Percentiles rank a stretch among this genome's conserved stretches.
Conservation (phyloP, 257 asterid species). For the Coffea eugenioides region DNA sequence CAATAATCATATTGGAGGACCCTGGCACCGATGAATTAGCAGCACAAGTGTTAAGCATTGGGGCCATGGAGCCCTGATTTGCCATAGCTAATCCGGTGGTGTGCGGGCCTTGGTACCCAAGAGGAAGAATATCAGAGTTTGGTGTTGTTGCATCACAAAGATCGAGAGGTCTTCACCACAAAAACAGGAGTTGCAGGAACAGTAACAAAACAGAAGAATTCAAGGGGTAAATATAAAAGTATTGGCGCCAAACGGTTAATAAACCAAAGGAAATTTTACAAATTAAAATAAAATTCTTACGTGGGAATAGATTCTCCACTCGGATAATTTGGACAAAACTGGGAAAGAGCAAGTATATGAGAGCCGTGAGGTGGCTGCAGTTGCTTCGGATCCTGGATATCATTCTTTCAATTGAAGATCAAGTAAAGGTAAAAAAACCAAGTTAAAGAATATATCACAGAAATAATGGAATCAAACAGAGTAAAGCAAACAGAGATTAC, state of each 20-base stretch:
- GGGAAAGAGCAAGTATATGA: constrained; percentile 74
- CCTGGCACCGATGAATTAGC: constrained; percentile 58
- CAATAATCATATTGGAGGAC: constrained; percentile 57
- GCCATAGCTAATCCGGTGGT: constrained; percentile 53
- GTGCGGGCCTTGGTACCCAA: constrained; percentile 74
- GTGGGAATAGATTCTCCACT: constrained; percentile 71
- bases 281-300: constrained; percentile 47
- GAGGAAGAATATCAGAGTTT: constrained; percentile 55
- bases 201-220: constrained; percentile 12
- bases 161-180: constrained; percentile 77
- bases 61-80: constrained; percentile 45
- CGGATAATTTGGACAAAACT: constrained; percentile 71
- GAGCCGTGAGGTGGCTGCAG: constrained; percentile 84
- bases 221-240: constrained; percentile 12
- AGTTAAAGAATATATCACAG: constrained; percentile 10
- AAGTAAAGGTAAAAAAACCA: constrained; percentile 20
- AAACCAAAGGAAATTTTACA: neutral
- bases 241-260: neutral
- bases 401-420: constrained; percentile 33
- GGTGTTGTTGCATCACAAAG: constrained; percentile 59
- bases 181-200: constrained; percentile 13
- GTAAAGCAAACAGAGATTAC: neutral
- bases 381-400: constrained; percentile 77
- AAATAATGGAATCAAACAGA: constrained; percentile 6
- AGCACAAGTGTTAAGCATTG: constrained; percentile 52